Evolutionary conservation across 768 basidiomycete species (phyloP).

Genomic region (Boletus vinaceobasis): DNA sequence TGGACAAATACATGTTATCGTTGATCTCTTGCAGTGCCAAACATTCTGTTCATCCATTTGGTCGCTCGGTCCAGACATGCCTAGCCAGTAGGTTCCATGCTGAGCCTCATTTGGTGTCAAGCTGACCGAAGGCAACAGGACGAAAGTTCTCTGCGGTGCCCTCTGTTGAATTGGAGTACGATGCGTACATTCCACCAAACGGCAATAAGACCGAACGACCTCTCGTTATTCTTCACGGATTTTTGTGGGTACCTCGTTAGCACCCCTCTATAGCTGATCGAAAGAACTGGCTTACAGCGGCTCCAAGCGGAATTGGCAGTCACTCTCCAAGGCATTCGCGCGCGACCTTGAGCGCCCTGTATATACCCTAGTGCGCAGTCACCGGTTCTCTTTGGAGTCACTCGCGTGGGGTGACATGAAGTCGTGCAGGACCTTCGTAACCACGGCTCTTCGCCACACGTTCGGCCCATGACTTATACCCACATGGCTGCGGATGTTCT

Average conservation of each 20-base stretch:
- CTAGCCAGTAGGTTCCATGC: slow-evolving; percentile 3
- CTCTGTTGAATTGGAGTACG: slow-evolving; percentile 31
- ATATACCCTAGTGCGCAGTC: slow-evolving; percentile 59
- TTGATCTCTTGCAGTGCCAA: background rate
- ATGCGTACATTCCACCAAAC: slow-evolving; percentile 27
- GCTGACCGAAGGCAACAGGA: slow-evolving; percentile 19
- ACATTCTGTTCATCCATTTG: background rate
- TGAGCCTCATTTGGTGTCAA: background rate
- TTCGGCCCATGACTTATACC: slow-evolving; percentile 65
- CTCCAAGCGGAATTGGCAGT: slow-evolving; percentile 87
- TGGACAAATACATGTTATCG: slow-evolving; percentile 11
- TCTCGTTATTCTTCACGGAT: slow-evolving; percentile 59
- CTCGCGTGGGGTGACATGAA: background rate
- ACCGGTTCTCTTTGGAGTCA: background rate
- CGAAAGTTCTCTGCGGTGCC: slow-evolving; percentile 14
- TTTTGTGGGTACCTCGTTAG: slow-evolving; percentile 45
- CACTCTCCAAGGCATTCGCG: slow-evolving; percentile 73
- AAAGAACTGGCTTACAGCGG: slow-evolving; percentile 46
- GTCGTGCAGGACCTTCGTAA: slow-evolving; percentile 75
- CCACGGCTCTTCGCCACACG: slow-evolving; percentile 81
- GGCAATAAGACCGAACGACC: slow-evolving; percentile 38
- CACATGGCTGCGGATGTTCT: slow-evolving; percentile 80
- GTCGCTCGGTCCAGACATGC: background rate
- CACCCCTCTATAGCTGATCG: background rate
- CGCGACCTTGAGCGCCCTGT: slow-evolving; percentile 62